These are phyloP conservation scores for Quercus ilex DNA, from an alignment of 306 rosid species.

Conservation along the genomic window DNA sequence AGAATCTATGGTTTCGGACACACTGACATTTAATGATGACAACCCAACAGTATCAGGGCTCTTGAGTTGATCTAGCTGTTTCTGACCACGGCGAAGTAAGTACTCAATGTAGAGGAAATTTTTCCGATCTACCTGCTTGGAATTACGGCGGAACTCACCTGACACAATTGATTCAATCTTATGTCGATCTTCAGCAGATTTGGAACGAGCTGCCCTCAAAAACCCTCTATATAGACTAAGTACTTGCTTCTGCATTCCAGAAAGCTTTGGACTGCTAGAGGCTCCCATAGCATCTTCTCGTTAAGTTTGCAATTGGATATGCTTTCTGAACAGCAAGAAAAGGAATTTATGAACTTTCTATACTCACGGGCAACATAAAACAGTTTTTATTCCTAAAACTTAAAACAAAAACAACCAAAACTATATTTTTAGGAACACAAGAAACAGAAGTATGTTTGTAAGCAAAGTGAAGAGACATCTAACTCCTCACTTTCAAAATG, in stretches of 20 bases:
- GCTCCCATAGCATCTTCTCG: conserved; percentile 42
- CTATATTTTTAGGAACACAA: neutral
- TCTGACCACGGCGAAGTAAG: conserved; percentile 57
- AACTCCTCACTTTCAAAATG: neutral
- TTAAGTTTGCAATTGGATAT: neutral
- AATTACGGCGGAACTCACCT: conserved; percentile 58
- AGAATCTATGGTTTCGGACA: conserved; percentile 3
- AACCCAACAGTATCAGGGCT: conserved; percentile 58
- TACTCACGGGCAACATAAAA: neutral
- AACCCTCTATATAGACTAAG: conserved; percentile 74
- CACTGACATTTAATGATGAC: conserved; percentile 42
- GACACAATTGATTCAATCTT: conserved; percentile 59
- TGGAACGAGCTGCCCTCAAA: conserved; percentile 70
- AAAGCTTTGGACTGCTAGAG: conserved; percentile 49
- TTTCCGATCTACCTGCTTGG: conserved; percentile 62
- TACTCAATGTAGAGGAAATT: conserved; percentile 78
- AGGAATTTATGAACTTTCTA: neutral
- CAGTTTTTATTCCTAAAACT: neutral
- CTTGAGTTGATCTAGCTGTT: conserved; percentile 81
- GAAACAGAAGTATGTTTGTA: neutral
- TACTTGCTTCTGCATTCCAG: conserved; percentile 90
- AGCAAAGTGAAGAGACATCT: neutral
- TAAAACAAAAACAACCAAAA: neutral
- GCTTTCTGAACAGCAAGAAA: neutral
- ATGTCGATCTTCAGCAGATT: conserved; percentile 49